A percentile compares a stretch with the other conserved stretches of the same genome.
phyloP scores from a whole-genome alignment of 129 eudicot species.

The Flaveria sonorensis region DNA sequence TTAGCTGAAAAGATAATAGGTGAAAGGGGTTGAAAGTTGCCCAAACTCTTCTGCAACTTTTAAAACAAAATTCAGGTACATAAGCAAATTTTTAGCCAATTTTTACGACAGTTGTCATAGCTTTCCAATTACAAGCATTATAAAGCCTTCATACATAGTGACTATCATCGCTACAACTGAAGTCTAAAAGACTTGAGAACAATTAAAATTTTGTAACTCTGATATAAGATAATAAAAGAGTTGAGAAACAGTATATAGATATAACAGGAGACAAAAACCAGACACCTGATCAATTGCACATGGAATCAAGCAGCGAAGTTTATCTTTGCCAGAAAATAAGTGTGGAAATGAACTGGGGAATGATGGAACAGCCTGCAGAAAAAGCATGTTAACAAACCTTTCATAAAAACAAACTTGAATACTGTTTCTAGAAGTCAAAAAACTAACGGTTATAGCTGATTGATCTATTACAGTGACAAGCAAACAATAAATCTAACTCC shows the following conservation, averaged over 20 bases:
- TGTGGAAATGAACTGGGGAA: slow-evolving; percentile 97
- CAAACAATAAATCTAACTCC: background rate
- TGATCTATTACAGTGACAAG: background rate
- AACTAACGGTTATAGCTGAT: slow-evolving; percentile 1
- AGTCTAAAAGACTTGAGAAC: background rate
- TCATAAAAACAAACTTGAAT: background rate
- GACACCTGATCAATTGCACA: slow-evolving; percentile 97
- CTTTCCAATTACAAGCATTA: background rate
- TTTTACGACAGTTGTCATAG: background rate
- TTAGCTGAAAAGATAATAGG: background rate
- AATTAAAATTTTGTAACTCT: background rate
- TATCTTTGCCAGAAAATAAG: slow-evolving; percentile 76
- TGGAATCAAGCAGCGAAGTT: slow-evolving; percentile 84
- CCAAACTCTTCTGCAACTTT: background rate
- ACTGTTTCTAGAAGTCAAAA: background rate
- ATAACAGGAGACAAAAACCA: background rate
- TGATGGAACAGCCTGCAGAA: slow-evolving; percentile 86
- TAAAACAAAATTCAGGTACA: background rate
- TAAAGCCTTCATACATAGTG: background rate
- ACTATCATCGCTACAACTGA: background rate
- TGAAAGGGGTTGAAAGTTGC: background rate
- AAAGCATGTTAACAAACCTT: slow-evolving; percentile 14
- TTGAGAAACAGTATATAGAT: background rate
- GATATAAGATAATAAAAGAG: background rate
- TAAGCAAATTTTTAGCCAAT: background rate